Base-by-base conservation (phyloP, 257 asterid species). In the Ehretia macrophylla region DNA sequence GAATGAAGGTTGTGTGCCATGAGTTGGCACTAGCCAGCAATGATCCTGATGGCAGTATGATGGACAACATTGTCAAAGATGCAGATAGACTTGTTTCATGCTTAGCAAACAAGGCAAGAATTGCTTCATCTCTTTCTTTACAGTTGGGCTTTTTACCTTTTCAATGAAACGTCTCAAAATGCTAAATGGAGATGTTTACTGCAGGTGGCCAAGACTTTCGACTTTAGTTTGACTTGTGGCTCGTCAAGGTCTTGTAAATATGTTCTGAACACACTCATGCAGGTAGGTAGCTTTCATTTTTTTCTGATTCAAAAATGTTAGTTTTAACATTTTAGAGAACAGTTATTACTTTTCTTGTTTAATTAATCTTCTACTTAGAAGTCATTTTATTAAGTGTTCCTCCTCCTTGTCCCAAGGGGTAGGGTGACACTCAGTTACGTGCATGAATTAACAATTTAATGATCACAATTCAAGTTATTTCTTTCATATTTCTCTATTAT, bases 161-260 rank as follows among this genome's bases (percentile, higher is more conserved):
- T 61, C 46, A 10, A 38, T 49, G 64, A 32, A 55, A 60, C 51
- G 55, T 67, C 65, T 62, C 44, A 58, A 51, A 39, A 56, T 74
- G 46, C 63, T 65, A 51, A 67, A 57, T 14, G 19, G 20, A 10
- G 51, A 50, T 61, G 17, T 57, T 66, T 68, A 47, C 63, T 22
- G 53, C 88, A 93, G 99, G 96, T 93, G 63, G 96, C 97, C 20
- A 90, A 85, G 72, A 87, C 97, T 63, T 93, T 93, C 63, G 95
- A 93, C 72, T 89, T 90, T 59, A 86, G 99, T 81, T 89, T 93
- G 55, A 66, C 73, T 51, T 97, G 99, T 35, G 96, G 94, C 67
- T 89, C 99, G 51, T 93, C 99, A 62, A 87, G 99, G 76, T 90
- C 99, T 51, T 93, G 99, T 81, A 93, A 93, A 93, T 93, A 93